Evolutionary conservation across 2,329 filamentous ascomycete species (phyloP).

Genomic region (Claviceps fusiformis): DNA sequence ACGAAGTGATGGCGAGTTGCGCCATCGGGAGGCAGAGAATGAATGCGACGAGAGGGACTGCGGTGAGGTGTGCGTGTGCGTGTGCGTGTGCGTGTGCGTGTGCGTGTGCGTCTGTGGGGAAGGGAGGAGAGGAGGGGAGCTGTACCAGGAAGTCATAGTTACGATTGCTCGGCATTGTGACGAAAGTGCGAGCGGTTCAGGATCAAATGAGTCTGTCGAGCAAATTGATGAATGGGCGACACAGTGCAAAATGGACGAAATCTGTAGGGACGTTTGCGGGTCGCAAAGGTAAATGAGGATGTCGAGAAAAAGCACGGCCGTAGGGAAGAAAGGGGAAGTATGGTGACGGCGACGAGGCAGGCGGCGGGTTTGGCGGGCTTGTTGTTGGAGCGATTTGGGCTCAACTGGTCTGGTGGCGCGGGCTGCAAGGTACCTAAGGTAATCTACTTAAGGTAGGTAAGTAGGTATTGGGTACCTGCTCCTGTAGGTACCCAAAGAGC

Average conservation of each 20-base stretch:
- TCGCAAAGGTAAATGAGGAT: not conserved
- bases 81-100: no score
- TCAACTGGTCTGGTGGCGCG: not conserved
- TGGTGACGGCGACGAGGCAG: constrained; percentile 5
- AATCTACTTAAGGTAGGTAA: no score
- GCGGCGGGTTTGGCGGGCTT: constrained; percentile 3
- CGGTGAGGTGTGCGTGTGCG: constrained; percentile 7
- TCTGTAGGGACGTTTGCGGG: not conserved
- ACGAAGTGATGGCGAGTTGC: not conserved
- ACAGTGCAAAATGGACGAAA: not conserved
- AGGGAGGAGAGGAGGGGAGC: constrained; percentile 4
- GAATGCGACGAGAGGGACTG: not conserved
- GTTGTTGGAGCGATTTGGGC: constrained; percentile 3
- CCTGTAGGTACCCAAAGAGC: not conserved
- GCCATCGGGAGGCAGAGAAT: not conserved
- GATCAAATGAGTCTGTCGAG: not conserved
- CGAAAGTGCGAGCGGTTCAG: constrained; percentile 8
- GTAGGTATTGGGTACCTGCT: no score
- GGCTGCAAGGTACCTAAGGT: not conserved
- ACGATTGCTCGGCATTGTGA: constrained; percentile 82
- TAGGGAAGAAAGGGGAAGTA: constrained; percentile 4
- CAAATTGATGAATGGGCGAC: not conserved
- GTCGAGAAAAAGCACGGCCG: not conserved
- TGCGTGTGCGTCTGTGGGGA: no score
- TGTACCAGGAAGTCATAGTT: constrained; percentile 98